Conservation (phyloP, 2,329 filamentous ascomycete species). For the Cordyceps tenuipes region DNA sequence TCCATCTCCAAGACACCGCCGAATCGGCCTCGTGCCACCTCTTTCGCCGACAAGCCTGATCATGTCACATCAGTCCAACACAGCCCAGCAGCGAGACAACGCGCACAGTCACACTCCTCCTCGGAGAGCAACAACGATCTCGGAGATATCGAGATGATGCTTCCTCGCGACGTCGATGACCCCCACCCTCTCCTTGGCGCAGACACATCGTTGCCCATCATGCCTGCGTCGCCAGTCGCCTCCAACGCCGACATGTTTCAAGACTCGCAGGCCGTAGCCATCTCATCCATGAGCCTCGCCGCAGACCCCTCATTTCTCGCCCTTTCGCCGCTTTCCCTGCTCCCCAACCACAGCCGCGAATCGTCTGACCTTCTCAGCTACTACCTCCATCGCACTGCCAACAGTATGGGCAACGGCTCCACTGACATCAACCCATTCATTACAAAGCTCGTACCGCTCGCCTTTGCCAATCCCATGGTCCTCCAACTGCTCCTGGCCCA, state of each 20-base stretch:
- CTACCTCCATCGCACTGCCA: constrained; percentile 35
- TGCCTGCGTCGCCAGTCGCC: neutral
- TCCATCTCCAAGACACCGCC: neutral
- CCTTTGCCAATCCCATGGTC: constrained; percentile 36
- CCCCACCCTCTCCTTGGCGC: neutral
- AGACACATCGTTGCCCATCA: neutral
- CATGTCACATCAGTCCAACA: neutral
- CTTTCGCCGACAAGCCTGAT: neutral
- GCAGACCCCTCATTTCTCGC: constrained; percentile 14
- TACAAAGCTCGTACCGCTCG: constrained; percentile 35
- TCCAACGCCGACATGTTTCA: neutral
- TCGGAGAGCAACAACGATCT: neutral
- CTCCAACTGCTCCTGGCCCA: constrained; percentile 39
- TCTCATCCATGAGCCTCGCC: neutral
- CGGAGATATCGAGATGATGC: neutral
- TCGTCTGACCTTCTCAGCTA: constrained; percentile 33
- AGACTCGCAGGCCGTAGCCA: neutral
- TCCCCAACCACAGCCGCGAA: constrained; percentile 7
- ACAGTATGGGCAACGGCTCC: constrained; percentile 40
- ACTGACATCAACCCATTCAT: constrained; percentile 38
- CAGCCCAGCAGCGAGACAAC: neutral
- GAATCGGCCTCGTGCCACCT: neutral
- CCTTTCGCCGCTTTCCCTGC: constrained; percentile 21
- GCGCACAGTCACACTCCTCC: constrained; percentile 3
- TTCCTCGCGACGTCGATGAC: neutral